phyloP scores from a whole-genome alignment of 2,329 filamentous ascomycete genomes.

The Paraconiothyrium brasiliense region DNA sequence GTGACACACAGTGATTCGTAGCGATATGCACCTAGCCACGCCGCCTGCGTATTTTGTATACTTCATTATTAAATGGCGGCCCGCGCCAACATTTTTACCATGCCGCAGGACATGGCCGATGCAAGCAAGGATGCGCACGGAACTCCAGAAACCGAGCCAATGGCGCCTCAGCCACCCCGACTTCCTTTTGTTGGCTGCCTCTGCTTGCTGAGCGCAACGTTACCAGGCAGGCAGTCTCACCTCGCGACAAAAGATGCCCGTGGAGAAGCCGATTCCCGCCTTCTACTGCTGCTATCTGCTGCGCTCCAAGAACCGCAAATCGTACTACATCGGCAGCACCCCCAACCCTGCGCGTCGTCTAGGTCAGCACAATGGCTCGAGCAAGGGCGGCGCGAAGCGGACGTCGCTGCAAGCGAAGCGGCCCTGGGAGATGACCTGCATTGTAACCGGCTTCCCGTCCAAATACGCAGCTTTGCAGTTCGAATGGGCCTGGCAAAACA shows the following conservation, averaged over 20 bases:
- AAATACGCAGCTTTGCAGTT: slow-evolving; percentile 91
- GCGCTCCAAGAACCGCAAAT: slow-evolving; percentile 77
- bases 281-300: slow-evolving; percentile 95
- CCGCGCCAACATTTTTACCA: slow-evolving; percentile 16
- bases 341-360: slow-evolving; percentile 86
- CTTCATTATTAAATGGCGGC: slow-evolving; percentile 22
- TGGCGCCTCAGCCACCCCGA: slow-evolving; percentile 15
- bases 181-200: slow-evolving; percentile 7
- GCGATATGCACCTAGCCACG: slow-evolving; percentile 5
- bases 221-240: neutral
- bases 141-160: slow-evolving; percentile 18
- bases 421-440: slow-evolving; percentile 82
- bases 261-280: slow-evolving; percentile 70
- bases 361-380: slow-evolving; percentile 88
- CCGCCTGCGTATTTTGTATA: slow-evolving; percentile 24
- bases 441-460: slow-evolving; percentile 90
- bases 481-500: slow-evolving; percentile 95
- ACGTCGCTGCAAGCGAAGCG: slow-evolving; percentile 74
- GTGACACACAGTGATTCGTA: neutral
- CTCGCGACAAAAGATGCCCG: slow-evolving; percentile 20
- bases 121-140: slow-evolving; percentile 18
- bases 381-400: slow-evolving; percentile 80
- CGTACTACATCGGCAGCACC: slow-evolving; percentile 90
- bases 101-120: slow-evolving; percentile 13
- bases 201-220: neutral